phyloP scores from a whole-genome alignment of 768 basidiomycete species.

The Agrocybe chaxingu region DNA sequence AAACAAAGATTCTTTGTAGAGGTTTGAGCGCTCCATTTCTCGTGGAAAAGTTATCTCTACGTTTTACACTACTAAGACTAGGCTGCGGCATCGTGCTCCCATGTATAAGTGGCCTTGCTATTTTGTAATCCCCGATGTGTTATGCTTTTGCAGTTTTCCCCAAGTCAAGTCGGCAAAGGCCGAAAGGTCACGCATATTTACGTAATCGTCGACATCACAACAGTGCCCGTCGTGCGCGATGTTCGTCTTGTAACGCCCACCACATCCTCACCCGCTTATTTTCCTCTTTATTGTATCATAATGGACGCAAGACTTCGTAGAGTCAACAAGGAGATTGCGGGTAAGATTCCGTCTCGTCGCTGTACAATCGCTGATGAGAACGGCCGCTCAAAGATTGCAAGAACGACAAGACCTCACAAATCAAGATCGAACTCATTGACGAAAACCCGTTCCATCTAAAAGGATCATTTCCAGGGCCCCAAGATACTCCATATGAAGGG shows the following conservation, averaged over 20 bases:
- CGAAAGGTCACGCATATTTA: no score
- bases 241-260: constrained; percentile 2
- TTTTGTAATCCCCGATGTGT: no score
- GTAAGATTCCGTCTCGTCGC: constrained; percentile 31
- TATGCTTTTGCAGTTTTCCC: no score
- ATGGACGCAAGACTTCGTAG: constrained; percentile 90
- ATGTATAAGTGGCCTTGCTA: no score
- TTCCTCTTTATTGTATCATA: constrained; percentile 10
- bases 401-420: constrained; percentile 88
- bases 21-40: no score
- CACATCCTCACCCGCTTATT: constrained; percentile 2
- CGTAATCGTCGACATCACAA: no score
- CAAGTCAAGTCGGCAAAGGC: no score
- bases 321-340: constrained; percentile 93
- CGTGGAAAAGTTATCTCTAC: no score
- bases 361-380: constrained; percentile 6
- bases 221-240: neutral
- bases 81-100: no score
- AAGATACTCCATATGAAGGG: constrained; percentile 91
- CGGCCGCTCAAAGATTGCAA: constrained; percentile 68
- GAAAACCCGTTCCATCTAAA: constrained; percentile 89
- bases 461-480: constrained; percentile 88
- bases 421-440: constrained; percentile 84
- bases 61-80: no score
- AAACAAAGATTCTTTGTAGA: no score